Evolutionary conservation across 2,329 filamentous ascomycete genomes (phyloP).

Genomic region (Ceratocystis destructans): DNA sequence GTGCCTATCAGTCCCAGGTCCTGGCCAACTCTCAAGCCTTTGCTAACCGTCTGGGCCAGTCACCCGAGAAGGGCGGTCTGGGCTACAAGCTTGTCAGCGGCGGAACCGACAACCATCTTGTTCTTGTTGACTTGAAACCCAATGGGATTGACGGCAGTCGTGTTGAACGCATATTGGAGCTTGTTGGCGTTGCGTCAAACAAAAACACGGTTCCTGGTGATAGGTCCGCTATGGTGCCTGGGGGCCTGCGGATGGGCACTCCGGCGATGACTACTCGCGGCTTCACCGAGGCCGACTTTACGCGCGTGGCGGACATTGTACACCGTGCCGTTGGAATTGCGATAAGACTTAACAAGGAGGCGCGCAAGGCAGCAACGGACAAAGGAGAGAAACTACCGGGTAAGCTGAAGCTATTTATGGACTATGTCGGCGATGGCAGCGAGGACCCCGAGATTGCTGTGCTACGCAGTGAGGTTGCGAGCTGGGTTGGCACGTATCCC

Average conservation of each 20-base stretch:
- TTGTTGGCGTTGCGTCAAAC: slow-evolving; percentile 93
- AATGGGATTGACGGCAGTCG: slow-evolving; percentile 77
- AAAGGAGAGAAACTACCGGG: slow-evolving; percentile 52
- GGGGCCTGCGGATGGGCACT: slow-evolving; percentile 84
- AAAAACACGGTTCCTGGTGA: slow-evolving; percentile 98
- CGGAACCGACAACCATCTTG: slow-evolving; percentile 94
- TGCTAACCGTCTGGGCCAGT: slow-evolving; percentile 49
- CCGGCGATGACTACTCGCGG: slow-evolving; percentile 96
- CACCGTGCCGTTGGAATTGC: slow-evolving; percentile 72
- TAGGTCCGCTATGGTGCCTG: slow-evolving; percentile 81
- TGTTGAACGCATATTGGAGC: slow-evolving; percentile 78
- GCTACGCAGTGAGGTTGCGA: slow-evolving; percentile 58
- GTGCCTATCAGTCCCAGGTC: slow-evolving; percentile 80
- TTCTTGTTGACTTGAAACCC: slow-evolving; percentile 81
- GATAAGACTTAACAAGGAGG: slow-evolving; percentile 58
- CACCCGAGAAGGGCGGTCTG: slow-evolving; percentile 61
- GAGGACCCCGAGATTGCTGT: slow-evolving; percentile 57
- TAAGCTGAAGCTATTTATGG: slow-evolving; percentile 52
- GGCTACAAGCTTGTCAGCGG: slow-evolving; percentile 84
- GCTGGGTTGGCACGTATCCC: slow-evolving; percentile 63
- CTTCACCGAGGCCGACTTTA: slow-evolving; percentile 81
- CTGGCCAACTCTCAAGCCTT: slow-evolving; percentile 84
- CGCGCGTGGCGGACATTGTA: slow-evolving; percentile 70
- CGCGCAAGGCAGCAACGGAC: slow-evolving; percentile 53
- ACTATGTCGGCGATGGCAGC: slow-evolving; percentile 54